Evolutionary conservation across 2,329 filamentous ascomycete genomes (phyloP), one percentile per base, ranked within the genome.

Genomic region (Trichoderma brevicompactum): DNA sequence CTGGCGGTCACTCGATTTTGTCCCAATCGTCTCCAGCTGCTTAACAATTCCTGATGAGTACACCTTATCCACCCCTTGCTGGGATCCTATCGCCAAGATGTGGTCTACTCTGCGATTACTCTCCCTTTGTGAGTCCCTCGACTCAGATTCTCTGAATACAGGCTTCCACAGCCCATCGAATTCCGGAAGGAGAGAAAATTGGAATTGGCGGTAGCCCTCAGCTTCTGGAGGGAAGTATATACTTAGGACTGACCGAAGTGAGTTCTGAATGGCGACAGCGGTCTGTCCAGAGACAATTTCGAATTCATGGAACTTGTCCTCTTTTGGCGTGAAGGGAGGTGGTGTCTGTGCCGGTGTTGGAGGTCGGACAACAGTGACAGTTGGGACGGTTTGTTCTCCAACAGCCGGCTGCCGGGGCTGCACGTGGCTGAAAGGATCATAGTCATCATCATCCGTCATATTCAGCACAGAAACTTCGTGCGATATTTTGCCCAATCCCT

Each of bases 11-110:
- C 77, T 81, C 0, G 79, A 74, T 66, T 84, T 84, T 7, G 74
- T 78, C 0, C 85, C 86, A 4, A 88, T 75, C 62, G 80, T 82
- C 69, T 88, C 86, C 10, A 89, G 72, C 63, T 82, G 81, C 0
- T 80, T 79, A 3, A 79, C 80, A 8, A 89, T 78, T 6, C 79
- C 75, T 2, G 79, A 75, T 6, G 82, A 75, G 55, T 85, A 84
- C 1, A 81, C 79, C 66, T 78, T 82, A 36, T 79, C 79, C 1
- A 88, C 85, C 2, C 80, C 82, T 28, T 78, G 78, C 68, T 89
- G 85, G 4, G 82, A 80, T 3, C 87, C 87, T 19, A 89, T 77
- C 2, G 86, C 86, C 12, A 89, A 73, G 3, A 89, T 86, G 55
- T 88, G 79, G 69, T 89, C 85, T 12, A 86, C 74, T 43, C 78